phyloP scores from a whole-genome alignment of 495 filamentous ascomycete genomes.

The Aspergillus indologenus region DNA sequence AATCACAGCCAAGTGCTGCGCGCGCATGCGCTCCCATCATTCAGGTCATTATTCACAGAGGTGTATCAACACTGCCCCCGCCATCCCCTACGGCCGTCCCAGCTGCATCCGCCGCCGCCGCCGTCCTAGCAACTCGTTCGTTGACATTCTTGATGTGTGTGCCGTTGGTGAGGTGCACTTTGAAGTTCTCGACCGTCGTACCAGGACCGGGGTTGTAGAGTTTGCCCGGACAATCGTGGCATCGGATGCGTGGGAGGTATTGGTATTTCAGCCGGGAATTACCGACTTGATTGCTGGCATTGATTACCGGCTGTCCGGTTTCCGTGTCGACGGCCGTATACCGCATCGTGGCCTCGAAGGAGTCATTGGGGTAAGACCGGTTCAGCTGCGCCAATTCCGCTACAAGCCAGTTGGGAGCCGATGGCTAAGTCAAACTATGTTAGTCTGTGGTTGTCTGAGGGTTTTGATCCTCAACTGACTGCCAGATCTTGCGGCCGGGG shows the following conservation, averaged over 20 bases:
- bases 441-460: slow-evolving; percentile 15
- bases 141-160: slow-evolving; percentile 74
- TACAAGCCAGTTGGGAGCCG: slow-evolving; percentile 77
- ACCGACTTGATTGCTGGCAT: slow-evolving; percentile 43
- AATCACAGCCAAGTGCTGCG: neutral
- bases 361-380: slow-evolving; percentile 65
- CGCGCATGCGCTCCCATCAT: slow-evolving; percentile 7
- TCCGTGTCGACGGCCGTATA: slow-evolving; percentile 70
- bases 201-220: slow-evolving; percentile 85
- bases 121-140: slow-evolving; percentile 37
- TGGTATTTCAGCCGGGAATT: slow-evolving; percentile 58
- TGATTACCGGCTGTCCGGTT: slow-evolving; percentile 54
- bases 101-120: slow-evolving; percentile 4
- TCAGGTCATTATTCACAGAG: slow-evolving; percentile 16
- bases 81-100: slow-evolving; percentile 6
- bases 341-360: slow-evolving; percentile 84
- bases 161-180: slow-evolving; percentile 81
- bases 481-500: slow-evolving; percentile 8
- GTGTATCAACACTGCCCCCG: slow-evolving; percentile 10
- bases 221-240: slow-evolving; percentile 89
- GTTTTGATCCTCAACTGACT: neutral
- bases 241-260: slow-evolving; percentile 82
- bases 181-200: slow-evolving; percentile 81
- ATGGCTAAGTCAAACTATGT: slow-evolving; percentile 52
- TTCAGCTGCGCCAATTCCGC: slow-evolving; percentile 61